A percentile compares a stretch with the other conserved stretches of the same genome.
Conservation (phyloP, 1,284 basidiomycete genomes). For the Cryptococcus jaspeensis region DNA sequence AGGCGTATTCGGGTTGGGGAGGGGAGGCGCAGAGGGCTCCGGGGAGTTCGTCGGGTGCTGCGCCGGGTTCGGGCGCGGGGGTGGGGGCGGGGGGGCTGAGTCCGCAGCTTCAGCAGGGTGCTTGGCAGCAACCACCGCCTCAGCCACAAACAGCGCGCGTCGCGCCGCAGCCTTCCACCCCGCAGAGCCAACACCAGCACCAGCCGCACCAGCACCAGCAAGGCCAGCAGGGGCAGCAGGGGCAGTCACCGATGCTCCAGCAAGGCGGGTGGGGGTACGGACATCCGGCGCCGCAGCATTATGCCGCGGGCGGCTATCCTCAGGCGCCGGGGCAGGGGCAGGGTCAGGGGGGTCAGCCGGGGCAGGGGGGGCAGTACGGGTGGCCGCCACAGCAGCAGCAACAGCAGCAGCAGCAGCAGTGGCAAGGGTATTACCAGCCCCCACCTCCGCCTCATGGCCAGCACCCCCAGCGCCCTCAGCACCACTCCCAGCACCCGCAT, state of each 20-base stretch:
- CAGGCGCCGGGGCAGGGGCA: too few species aligned
- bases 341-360: too few species aligned
- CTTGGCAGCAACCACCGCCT: too few species aligned
- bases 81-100: too few species aligned
- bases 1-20: too few species aligned
- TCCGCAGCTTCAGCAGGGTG: too few species aligned
- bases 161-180: not conserved
- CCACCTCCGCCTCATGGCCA: conserved; percentile 9
- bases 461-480: not conserved
- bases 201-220: not conserved
- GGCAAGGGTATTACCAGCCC: conserved; percentile 27
- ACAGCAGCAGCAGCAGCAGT: conserved; percentile 27
- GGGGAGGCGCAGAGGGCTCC: too few species aligned
- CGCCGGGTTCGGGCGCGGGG: too few species aligned
- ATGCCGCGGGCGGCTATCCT: too few species aligned
- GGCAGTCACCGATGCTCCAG: not conserved
- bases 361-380: conserved; percentile 17
- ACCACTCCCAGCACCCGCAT: not conserved
- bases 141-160: not conserved
- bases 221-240: not conserved
- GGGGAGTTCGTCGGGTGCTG: too few species aligned
- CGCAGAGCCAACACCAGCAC: not conserved
- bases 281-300: too few species aligned
- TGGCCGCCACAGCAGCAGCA: conserved; percentile 22
- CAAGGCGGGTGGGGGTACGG: too few species aligned